These are phyloP conservation scores for Exophiala phaeomuriformis DNA, from an alignment of 2,329 filamentous ascomycete species.

Conservation along the genomic window DNA sequence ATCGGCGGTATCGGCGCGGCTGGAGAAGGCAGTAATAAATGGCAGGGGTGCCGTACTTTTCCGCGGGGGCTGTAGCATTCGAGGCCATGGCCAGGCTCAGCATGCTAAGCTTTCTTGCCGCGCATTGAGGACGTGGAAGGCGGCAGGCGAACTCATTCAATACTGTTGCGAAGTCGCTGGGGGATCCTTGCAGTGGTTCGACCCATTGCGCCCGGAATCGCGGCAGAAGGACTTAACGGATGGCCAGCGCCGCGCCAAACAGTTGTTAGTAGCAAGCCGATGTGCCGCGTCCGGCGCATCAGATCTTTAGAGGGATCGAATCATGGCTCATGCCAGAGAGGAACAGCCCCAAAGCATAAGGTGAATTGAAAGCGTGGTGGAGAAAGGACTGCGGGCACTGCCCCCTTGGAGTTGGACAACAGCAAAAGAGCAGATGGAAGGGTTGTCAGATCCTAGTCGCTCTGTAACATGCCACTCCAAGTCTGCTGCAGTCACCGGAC, in stretches of 20 bases:
- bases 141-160: not conserved
- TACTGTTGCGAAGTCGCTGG: not conserved
- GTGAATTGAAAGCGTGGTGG: not conserved
- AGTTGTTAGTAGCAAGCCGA: not conserved
- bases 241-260: not conserved
- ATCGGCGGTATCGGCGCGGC: no score
- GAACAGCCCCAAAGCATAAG: not conserved
- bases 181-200: not conserved
- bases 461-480: not conserved
- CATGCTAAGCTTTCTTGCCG: slow-evolving; percentile 10
- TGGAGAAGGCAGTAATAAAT: no score
- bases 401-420: not conserved
- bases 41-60: no score
- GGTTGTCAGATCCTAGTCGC: not conserved
- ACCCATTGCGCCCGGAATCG: not conserved
- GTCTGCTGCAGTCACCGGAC: not conserved
- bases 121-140: not conserved
- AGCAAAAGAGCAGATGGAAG: not conserved
- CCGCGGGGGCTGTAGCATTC: no score
- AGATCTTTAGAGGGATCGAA: slow-evolving; percentile 3
- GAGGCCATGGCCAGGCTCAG: not conserved
- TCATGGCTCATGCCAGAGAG: not conserved
- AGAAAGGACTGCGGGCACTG: not conserved
- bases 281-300: not conserved
- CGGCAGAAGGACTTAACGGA: not conserved